Conservation (phyloP, 345 rosid genomes). For the Lenwebbia sp. region DNA sequence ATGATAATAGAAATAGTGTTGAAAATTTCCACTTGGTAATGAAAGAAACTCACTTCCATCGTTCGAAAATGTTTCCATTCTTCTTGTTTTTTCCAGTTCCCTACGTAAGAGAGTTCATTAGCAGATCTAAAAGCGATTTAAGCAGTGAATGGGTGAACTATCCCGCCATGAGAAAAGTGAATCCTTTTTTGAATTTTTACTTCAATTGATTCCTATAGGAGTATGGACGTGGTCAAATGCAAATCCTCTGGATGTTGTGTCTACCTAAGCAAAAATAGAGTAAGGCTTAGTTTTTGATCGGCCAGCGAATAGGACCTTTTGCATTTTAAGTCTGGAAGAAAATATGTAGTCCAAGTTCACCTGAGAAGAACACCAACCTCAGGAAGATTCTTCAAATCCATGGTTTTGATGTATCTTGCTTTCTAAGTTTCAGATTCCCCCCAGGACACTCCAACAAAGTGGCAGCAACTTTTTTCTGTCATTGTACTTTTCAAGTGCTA, state of each 20-base stretch:
- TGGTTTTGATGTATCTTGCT: neutral
- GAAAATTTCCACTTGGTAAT: neutral
- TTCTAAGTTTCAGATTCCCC: neutral
- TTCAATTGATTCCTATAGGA: neutral
- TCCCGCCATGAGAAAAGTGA: neutral
- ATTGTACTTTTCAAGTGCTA: neutral
- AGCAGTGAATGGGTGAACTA: neutral
- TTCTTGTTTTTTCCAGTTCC: constrained; percentile 74
- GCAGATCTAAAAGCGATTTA: neutral
- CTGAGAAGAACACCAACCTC: neutral
- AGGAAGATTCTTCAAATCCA: neutral
- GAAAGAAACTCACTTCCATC: constrained; percentile 61
- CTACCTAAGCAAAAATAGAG: neutral
- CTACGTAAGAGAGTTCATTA: constrained; percentile 7
- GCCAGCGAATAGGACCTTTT: neutral
- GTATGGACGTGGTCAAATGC: neutral
- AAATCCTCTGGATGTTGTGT: neutral
- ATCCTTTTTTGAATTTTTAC: neutral
- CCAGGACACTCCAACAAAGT: neutral
- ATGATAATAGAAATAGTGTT: neutral
- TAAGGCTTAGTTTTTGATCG: neutral
- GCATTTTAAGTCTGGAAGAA: neutral
- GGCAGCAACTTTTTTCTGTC: neutral
- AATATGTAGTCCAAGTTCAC: neutral
- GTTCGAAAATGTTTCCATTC: constrained; percentile 77